These are phyloP conservation scores for Pichia thaimueangensis DNA, from an alignment of 805 yeast genomes.

Conservation along the genomic window DNA sequence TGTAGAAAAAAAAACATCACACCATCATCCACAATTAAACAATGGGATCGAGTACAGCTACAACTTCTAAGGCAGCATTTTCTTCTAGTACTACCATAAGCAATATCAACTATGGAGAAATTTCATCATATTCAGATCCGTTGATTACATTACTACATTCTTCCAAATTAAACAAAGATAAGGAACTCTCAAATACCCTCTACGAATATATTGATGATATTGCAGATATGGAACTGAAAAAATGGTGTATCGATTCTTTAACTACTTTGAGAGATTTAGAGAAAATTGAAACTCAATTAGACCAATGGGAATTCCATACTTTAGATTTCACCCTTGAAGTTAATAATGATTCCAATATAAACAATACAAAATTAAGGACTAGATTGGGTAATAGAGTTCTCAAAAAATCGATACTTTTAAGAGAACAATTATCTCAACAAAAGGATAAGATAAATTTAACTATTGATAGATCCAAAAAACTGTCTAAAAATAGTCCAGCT, in stretches of 20 bases:
- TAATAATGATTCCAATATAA: slow-evolving; percentile 4
- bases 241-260: slow-evolving; percentile 42
- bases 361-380: slow-evolving; percentile 17
- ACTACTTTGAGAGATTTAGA: slow-evolving; percentile 45
- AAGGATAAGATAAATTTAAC: slow-evolving; percentile 35
- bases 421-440: slow-evolving; percentile 42
- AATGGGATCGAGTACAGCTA: too few species aligned
- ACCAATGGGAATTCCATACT: slow-evolving; percentile 52
- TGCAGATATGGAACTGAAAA: slow-evolving; percentile 38
- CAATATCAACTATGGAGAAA: too few species aligned
- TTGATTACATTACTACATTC: slow-evolving; percentile 41
- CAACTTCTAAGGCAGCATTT: too few species aligned
- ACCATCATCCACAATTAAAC: too few species aligned
- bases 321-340: slow-evolving; percentile 34
- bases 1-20: too few species aligned
- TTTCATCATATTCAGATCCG: slow-evolving; percentile 38
- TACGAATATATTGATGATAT: slow-evolving; percentile 38
- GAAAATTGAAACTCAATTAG: slow-evolving; percentile 38
- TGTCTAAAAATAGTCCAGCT: slow-evolving; percentile 28
- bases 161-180: slow-evolving; percentile 38
- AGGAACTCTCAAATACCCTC: slow-evolving; percentile 36
- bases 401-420: slow-evolving; percentile 16
- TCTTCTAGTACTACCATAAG: too few species aligned
- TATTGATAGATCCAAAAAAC: slow-evolving; percentile 32
- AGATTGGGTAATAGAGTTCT: slow-evolving; percentile 51